A percentile compares a stretch with the other conserved stretches of the same genome.
Evolutionary conservation across 495 filamentous ascomycete species (phyloP).

Genomic region (Neurospora intermedia): DNA sequence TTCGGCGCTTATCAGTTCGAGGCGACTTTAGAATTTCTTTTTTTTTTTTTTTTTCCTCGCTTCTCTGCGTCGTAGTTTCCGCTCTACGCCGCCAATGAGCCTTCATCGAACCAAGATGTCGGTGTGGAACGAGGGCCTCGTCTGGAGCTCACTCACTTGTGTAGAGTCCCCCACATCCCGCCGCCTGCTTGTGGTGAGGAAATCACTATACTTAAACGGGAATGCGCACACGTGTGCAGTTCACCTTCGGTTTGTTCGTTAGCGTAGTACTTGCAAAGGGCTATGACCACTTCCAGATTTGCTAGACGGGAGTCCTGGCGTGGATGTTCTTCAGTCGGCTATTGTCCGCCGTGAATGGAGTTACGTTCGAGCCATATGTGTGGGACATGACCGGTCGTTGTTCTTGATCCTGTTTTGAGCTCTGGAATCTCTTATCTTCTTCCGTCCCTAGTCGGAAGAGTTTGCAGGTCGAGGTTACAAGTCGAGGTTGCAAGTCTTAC

Average conservation of each 20-base stretch:
- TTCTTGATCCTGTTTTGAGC: not conserved
- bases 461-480: no score
- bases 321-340: not conserved
- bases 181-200: not conserved
- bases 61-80: not conserved
- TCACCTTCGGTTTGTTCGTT: not conserved
- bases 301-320: not conserved
- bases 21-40: not conserved
- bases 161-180: not conserved
- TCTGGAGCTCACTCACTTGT: not conserved
- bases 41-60: not conserved
- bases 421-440: not conserved
- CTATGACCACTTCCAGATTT: not conserved
- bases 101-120: not conserved
- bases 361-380: no score
- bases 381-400: not conserved
- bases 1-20: not conserved
- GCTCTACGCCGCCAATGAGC: not conserved
- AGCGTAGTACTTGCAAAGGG: not conserved
- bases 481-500: no score
- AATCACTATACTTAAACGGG: not conserved
- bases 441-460: no score
- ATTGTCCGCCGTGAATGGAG: not conserved
- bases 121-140: not conserved
- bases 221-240: not conserved